Base-by-base conservation (phyloP, 1,139 yeast genomes). In the Candida sanyaensis region DNA sequence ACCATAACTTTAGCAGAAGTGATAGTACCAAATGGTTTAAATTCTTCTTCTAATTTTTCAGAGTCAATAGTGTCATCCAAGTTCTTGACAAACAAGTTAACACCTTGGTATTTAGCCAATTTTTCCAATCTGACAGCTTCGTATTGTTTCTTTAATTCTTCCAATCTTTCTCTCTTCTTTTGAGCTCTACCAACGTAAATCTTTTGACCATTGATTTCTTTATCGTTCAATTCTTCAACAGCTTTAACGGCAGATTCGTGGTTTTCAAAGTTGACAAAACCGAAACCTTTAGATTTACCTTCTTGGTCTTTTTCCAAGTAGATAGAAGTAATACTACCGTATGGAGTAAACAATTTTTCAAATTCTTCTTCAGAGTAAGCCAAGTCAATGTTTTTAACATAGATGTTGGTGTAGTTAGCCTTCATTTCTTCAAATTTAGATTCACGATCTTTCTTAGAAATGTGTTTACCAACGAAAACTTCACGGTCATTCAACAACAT, bases 131-230 rank as follows among this genome's bases (percentile, higher is more conserved):
- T 87, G 61, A 89, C 86, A 60, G 90, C 84, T 77, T 95, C 98
- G 78, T 90, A 88, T 77, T 90, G 96, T 77, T 86, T 88, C 82
- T 89, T 91, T 73, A 93, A 88, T 76, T 92, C 96, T 78, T 91
- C 97, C 69, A 87, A 77, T 80, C 99, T 92, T 82, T 93, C 99
- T 74, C 89, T 82, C 84, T 91, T 93, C 91, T 91, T 93, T 80
- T 93, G 99, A 61, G 99, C 99, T 77, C 99, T 91, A 63, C 97
- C 97, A 64, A 93, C 99, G 72, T 86, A 93, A 59, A 93, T 78
- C 73, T 80, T 83, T 78, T 88, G 91, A 65, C 93, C 93, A 63
- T 82, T 84, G 69, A 86, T 73, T 66, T 93, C 99, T 61, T 75
- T 77, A 69, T 88, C 97, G 75, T 95, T 89, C 71, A 93, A 84